Percentiles rank a stretch among this genome's conserved stretches.
Conservation (phyloP, 345 rosid genomes). For the Lepidium sativum region DNA sequence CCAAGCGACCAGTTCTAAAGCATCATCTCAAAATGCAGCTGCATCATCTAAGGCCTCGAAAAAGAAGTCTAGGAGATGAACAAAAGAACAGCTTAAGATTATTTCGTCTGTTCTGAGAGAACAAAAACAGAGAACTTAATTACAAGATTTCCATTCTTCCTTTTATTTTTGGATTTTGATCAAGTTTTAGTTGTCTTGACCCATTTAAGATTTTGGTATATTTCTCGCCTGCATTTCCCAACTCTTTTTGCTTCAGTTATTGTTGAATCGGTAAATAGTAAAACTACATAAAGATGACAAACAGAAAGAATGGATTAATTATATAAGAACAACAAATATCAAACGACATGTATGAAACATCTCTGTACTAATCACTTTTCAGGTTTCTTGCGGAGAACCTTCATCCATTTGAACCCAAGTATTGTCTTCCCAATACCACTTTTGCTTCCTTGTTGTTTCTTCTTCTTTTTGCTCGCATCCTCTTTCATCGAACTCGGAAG, state of each 20-base stretch:
- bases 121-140: neutral
- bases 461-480: neutral
- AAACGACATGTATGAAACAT: neutral
- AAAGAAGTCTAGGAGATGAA: constrained; percentile 79
- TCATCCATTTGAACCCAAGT: constrained; percentile 26
- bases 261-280: neutral
- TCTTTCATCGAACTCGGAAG: neutral
- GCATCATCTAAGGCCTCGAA: constrained; percentile 73
- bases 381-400: constrained; percentile 23
- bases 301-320: neutral
- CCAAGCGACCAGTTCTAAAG: constrained; percentile 22
- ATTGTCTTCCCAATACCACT: constrained; percentile 7
- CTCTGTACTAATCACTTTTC: constrained; percentile 5
- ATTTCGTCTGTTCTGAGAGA: neutral
- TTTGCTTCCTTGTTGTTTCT: constrained; percentile 11
- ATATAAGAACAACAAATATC: neutral
- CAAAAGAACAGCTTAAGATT: neutral
- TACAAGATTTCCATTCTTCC: neutral
- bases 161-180: neutral
- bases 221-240: neutral
- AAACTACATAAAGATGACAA: neutral
- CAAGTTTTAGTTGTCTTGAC: constrained; percentile 9
- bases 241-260: neutral
- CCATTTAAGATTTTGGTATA: constrained; percentile 8
- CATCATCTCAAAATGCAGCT: neutral